Evolutionary conservation across 495 filamentous ascomycete genomes (phyloP).

Genomic region (Aspergillus sclerotiicarbonarius): DNA sequence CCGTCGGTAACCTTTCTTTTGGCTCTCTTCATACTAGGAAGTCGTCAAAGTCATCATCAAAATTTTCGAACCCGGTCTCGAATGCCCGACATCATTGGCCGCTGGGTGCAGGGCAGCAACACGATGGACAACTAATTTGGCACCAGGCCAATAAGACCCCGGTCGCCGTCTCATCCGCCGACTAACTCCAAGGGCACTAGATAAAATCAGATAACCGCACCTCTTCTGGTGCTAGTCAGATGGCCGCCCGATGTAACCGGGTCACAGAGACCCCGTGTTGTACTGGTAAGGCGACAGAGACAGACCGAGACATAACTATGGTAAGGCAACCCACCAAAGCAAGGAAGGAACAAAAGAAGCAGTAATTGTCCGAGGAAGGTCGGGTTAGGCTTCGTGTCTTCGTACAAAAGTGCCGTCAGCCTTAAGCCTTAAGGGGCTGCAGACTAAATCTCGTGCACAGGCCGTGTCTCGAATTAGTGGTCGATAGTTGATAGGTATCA

Average conservation of each 20-base stretch:
- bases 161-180: background rate
- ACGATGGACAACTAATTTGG: background rate
- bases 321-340: background rate
- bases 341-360: conserved; percentile 4
- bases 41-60: background rate
- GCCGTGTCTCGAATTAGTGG: conserved; percentile 1
- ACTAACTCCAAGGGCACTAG: background rate
- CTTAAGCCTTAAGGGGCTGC: conserved; percentile 45
- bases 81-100: background rate
- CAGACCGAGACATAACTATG: background rate
- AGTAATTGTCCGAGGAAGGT: conserved; percentile 15
- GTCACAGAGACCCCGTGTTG: background rate
- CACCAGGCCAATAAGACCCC: background rate
- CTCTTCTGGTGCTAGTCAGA: background rate
- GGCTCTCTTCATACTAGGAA: conserved; percentile 2
- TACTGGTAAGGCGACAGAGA: background rate
- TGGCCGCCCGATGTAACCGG: background rate
- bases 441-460: conserved; percentile 27
- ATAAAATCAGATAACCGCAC: background rate
- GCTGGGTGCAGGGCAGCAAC: conserved; percentile 3
- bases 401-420: conserved; percentile 25
- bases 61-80: background rate
- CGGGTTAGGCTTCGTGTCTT: conserved; percentile 13
- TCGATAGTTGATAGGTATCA: background rate
- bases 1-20: conserved; percentile 2